Base-by-base conservation (phyloP, 495 filamentous ascomycete species). In the Daldinia decipiens region DNA sequence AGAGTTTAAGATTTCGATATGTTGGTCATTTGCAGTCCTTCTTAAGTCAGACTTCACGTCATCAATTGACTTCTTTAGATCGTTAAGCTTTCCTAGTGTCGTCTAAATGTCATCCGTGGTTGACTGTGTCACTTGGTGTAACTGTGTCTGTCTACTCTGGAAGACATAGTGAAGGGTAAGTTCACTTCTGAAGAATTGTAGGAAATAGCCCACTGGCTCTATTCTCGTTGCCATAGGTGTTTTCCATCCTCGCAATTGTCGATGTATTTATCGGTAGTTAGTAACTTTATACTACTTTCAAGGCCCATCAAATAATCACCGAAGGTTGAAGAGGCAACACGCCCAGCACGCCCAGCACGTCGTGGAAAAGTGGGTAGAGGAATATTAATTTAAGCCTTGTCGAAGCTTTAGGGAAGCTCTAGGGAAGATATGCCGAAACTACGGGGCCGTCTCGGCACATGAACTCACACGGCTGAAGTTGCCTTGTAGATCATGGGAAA, bases 361-460 rank as follows among this genome's bases (percentile, higher is more conserved):
- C 53, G 15, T 59, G 4, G 12, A 52, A 52, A 62, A 47, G 69
- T 66, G 63, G 59, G 27, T 32, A 39, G 13, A 55, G 32, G 12
- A 56, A 17, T 6, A 21, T 7, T n/a, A 21, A 47, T 19, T 52
- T 11, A 53, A 53, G 27, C 50, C 24, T 53, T 26, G 26, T 53
- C 24, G 65, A 70, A 70, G 65, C 55, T 53, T 55, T 31, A 61
- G 7, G 36, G 65, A 70, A 70, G 65, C 55, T 53, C 51, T 31
- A 61, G 7, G 36, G 71, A 73, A 73, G 61, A 58, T 29, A 62
- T 31, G 55, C 66, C 66, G 71, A 70, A 66, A 62, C 51, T 65
- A 53, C 32, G 66, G 71, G 60, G 47, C 50, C 61, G 61, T 43
- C 60, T 62, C 29, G 64, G 71, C 71, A 53, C 66, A 66, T 70